Percentiles rank a stretch among this genome's conserved stretches.
phyloP scores from a whole-genome alignment of 441 rosid species.

The Erysimum cheiri region DNA sequence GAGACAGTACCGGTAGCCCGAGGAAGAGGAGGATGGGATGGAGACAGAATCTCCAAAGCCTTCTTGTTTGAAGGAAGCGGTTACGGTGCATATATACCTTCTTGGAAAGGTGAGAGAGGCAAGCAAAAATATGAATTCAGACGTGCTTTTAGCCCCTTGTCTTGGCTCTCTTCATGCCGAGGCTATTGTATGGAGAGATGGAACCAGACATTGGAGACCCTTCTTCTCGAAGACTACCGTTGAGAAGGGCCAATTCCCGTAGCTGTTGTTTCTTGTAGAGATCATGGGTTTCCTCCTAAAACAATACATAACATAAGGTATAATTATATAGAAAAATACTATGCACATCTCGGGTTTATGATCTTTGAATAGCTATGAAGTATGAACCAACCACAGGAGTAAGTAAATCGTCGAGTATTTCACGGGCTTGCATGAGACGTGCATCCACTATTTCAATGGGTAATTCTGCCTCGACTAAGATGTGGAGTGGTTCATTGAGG shows the following conservation, averaged over 20 bases:
- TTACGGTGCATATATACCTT: slow-evolving; percentile 46
- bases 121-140: background rate
- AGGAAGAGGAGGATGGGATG: slow-evolving; percentile 37
- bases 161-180: slow-evolving; percentile 92
- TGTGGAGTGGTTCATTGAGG: slow-evolving; percentile 94
- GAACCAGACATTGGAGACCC: slow-evolving; percentile 98
- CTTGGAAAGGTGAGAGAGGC: slow-evolving; percentile 42
- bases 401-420: slow-evolving; percentile 91
- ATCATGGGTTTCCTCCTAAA: slow-evolving; percentile 93
- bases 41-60: slow-evolving; percentile 41
- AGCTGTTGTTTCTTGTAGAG: slow-evolving; percentile 97
- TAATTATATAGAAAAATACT: background rate
- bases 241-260: slow-evolving; percentile 90
- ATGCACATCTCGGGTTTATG: slow-evolving; percentile 15
- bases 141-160: slow-evolving; percentile 41
- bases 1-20: slow-evolving; percentile 41
- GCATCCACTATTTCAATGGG: slow-evolving; percentile 92
- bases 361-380: slow-evolving; percentile 32
- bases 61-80: slow-evolving; percentile 40
- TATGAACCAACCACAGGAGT: slow-evolving; percentile 72
- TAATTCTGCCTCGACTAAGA: slow-evolving; percentile 93
- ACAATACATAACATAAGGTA: background rate
- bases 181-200: slow-evolving; percentile 92
- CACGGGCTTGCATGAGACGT: slow-evolving; percentile 91
- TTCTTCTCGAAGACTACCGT: slow-evolving; percentile 92